Percentiles rank a stretch among this genome's conserved stretches.
Evolutionary conservation across 2,329 filamentous ascomycete species (phyloP).

Genomic region (Phyllosticta capitalensis): DNA sequence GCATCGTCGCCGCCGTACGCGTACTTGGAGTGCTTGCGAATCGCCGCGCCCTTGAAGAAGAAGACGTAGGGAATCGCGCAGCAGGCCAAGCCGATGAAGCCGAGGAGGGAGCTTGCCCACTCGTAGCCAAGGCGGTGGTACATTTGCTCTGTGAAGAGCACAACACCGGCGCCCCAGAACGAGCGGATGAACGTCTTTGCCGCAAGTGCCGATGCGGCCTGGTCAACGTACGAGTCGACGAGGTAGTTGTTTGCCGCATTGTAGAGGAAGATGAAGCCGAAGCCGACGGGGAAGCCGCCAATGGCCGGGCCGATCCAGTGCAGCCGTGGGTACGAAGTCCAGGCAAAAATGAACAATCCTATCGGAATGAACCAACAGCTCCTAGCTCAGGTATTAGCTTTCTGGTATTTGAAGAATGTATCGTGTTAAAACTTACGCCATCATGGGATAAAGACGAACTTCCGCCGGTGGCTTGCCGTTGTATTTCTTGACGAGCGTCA

Average conservation of each 20-base stretch:
- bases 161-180: conserved; percentile 69
- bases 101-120: conserved; percentile 66
- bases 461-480: conserved; percentile 69
- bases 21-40: conserved; percentile 60
- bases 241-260: conserved; percentile 50
- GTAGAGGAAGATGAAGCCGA: conserved; percentile 77
- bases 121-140: conserved; percentile 54
- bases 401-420: no score
- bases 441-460: conserved; percentile 67
- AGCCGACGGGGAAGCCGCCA: conserved; percentile 57
- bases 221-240: conserved; percentile 60
- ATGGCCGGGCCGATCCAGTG: conserved; percentile 64
- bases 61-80: conserved; percentile 78
- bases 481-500: conserved; percentile 52
- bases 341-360: conserved; percentile 59
- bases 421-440: conserved; percentile 23
- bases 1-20: conserved; percentile 56
- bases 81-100: conserved; percentile 65
- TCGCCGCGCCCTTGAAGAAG: conserved; percentile 64
- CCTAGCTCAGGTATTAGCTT: no score
- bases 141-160: conserved; percentile 78
- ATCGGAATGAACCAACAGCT: conserved; percentile 51
- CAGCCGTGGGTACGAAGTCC: conserved; percentile 56
- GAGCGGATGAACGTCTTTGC: conserved; percentile 72
- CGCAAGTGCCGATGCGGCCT: conserved; percentile 71